Evolutionary conservation across 768 basidiomycete species (phyloP), one percentile per base, ranked within the genome.

Genomic region (Cubamyces sp.): DNA sequence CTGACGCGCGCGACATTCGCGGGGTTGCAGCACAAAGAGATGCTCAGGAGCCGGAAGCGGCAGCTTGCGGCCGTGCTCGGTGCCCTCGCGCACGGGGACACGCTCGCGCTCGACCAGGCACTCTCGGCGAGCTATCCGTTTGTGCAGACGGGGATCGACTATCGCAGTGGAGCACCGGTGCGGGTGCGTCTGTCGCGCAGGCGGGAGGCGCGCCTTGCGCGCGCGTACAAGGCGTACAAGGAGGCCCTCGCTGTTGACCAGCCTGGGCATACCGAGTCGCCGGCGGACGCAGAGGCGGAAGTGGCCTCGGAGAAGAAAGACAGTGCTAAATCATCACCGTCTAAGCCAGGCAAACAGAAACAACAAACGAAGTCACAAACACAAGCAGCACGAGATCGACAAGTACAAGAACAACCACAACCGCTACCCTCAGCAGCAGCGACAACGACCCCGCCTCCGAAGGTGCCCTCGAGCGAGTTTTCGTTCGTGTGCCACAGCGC

Each of bases 41-140:
- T 88, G 71, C 78, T 92, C 66, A 87, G 81, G 73, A 80, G 75
- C 57, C 78, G 90, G 65, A 89, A 87, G 71, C 81, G 86, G 54
- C 90, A 91, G 74, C 77, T 94, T 45, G 85, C 84, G 15, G 82
- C 85, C 3, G 86, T 90, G 23, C 79, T 92, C 50, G 87, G 87
- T 19, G 84, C 86, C 25, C 72, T 88, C 56, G 84, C 88, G 9
- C 81, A 83, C 66, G 84, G 84, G 18, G 87, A 91, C 73, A 83
- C 86, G 15, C 78, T 92, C 45, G 89, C 90, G 39, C 77, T 93
- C 28, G 91, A 94, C 70, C 88, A 88, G 73, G 92, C 91, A 26
- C 76, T 94, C 47, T 86, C 86, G 41, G 82, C 81, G 14, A 71
- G 65, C 61, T 74, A 75, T 57, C 66, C 74, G 19, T 72, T 74